Evolutionary conservation across 495 filamentous ascomycete genomes (phyloP).

Genomic region (Neurospora tetrasperma): DNA sequence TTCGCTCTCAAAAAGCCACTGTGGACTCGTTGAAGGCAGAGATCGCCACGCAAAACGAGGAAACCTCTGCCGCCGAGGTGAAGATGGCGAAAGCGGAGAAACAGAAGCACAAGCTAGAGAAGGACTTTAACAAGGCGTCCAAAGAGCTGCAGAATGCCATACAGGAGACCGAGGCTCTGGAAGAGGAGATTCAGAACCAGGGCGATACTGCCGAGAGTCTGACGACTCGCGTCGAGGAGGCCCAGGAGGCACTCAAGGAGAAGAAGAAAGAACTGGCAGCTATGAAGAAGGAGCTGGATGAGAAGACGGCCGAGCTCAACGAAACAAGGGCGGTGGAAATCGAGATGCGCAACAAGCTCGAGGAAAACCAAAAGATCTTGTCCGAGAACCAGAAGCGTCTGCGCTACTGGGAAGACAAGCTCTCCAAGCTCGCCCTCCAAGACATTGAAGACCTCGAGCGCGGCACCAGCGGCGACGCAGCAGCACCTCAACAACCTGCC

Average conservation of each 20-base stretch:
- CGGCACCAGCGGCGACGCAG: slow-evolving; percentile 6
- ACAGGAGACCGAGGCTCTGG: slow-evolving; percentile 62
- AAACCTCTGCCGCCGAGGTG: slow-evolving; percentile 75
- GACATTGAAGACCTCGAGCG: slow-evolving; percentile 57
- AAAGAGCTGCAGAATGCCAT: slow-evolving; percentile 63
- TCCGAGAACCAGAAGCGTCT: slow-evolving; percentile 77
- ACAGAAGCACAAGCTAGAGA: slow-evolving; percentile 76
- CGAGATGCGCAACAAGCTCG: slow-evolving; percentile 95
- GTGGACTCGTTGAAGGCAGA: slow-evolving; percentile 89
- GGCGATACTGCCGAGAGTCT: slow-evolving; percentile 61
- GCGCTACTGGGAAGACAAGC: slow-evolving; percentile 80
- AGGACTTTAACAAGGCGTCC: slow-evolving; percentile 61
- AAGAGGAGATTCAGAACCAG: slow-evolving; percentile 68
- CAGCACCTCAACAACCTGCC: slow-evolving; percentile 1
- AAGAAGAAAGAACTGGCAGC: slow-evolving; percentile 73
- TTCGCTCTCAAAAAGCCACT: slow-evolving; percentile 81
- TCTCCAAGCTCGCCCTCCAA: slow-evolving; percentile 67
- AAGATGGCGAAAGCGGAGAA: slow-evolving; percentile 86
- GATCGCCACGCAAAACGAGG: slow-evolving; percentile 67
- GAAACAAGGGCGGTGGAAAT: slow-evolving; percentile 85
- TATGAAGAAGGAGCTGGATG: slow-evolving; percentile 77
- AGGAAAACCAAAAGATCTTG: slow-evolving; percentile 87
- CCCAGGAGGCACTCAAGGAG: slow-evolving; percentile 64
- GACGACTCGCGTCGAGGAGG: slow-evolving; percentile 69
- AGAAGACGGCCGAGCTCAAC: slow-evolving; percentile 78